phyloP scores from a whole-genome alignment of 495 filamentous ascomycete genomes.

The Hypoxylon trugodes region DNA sequence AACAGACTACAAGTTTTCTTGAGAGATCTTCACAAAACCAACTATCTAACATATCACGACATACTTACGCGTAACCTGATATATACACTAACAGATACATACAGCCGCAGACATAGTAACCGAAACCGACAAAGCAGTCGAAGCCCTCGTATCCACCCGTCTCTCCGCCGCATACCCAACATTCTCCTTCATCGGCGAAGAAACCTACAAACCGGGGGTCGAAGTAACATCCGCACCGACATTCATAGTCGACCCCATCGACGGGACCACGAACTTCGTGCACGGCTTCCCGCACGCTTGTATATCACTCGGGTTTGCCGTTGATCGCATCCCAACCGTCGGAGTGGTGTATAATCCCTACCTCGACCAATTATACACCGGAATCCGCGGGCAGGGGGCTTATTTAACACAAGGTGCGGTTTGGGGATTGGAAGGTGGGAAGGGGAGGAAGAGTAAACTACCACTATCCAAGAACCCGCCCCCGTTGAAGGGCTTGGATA shows the following conservation, averaged over 20 bases:
- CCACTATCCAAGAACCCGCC: constrained; percentile 64
- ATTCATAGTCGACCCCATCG: constrained; percentile 90
- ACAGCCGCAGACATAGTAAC: constrained; percentile 85
- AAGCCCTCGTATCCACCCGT: constrained; percentile 73
- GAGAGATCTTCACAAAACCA: background rate
- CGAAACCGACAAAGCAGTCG: constrained; percentile 84
- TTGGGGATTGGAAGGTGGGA: constrained; percentile 39
- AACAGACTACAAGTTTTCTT: background rate
- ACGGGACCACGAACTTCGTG: constrained; percentile 90
- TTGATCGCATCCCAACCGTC: constrained; percentile 69
- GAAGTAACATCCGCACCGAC: constrained; percentile 74
- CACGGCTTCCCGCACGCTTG: constrained; percentile 82
- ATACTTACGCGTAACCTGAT: background rate
- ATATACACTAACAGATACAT: background rate
- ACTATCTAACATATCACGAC: no score
- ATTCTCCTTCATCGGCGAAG: constrained; percentile 82
- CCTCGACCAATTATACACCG: constrained; percentile 72
- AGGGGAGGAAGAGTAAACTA: constrained; percentile 46
- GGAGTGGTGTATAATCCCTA: constrained; percentile 90
- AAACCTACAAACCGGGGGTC: constrained; percentile 77
- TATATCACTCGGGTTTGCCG: constrained; percentile 80
- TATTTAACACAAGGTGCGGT: constrained; percentile 59
- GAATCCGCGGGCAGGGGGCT: constrained; percentile 72
- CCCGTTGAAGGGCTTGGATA: constrained; percentile 65
- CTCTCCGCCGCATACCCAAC: constrained; percentile 70